Percentiles rank a stretch among this genome's conserved stretches.
These are phyloP conservation scores for Quercus tomentella DNA, from an alignment of 331 rosid species.

Conservation along the genomic window DNA sequence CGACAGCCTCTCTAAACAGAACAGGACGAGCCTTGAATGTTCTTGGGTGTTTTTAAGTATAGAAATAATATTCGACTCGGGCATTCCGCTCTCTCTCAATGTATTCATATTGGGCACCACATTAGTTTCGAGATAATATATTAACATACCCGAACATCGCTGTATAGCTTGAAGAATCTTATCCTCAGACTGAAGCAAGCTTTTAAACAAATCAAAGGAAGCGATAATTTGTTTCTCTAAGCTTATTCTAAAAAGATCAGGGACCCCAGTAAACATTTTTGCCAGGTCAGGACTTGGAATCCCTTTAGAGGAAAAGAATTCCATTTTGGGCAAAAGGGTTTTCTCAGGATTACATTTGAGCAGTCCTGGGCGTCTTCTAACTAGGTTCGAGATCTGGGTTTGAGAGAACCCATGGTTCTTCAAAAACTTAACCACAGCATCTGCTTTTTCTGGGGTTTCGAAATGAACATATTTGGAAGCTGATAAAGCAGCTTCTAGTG, in stretches of 20 bases:
- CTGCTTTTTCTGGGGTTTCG: constrained; percentile 19
- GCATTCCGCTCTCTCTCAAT: too few species aligned
- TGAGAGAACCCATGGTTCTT: constrained; percentile 23
- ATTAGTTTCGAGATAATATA: too few species aligned
- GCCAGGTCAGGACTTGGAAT: constrained; percentile 19
- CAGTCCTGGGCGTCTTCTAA: constrained; percentile 1
- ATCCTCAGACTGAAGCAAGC: neutral
- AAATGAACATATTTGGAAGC: constrained; percentile 11
- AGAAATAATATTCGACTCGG: too few species aligned
- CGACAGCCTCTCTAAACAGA: too few species aligned
- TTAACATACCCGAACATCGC: neutral
- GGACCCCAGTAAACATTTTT: constrained; percentile 8
- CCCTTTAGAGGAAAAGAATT: constrained; percentile 23
- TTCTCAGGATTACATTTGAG: constrained; percentile 9
- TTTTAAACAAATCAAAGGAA: neutral
- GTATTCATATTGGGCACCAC: too few species aligned
- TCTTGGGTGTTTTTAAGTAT: too few species aligned
- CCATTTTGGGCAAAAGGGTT: constrained; percentile 26
- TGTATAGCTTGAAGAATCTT: neutral
- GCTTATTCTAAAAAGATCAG: constrained; percentile 16
- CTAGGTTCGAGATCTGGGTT: constrained; percentile 10
- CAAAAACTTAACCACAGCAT: constrained; percentile 14
- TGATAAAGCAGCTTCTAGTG: constrained; percentile 23
- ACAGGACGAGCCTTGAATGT: too few species aligned
- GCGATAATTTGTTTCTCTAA: constrained; percentile 22